Evolutionary conservation across 208 protist genomes (phyloP).

Genomic region (Leishmania aethiopica): DNA sequence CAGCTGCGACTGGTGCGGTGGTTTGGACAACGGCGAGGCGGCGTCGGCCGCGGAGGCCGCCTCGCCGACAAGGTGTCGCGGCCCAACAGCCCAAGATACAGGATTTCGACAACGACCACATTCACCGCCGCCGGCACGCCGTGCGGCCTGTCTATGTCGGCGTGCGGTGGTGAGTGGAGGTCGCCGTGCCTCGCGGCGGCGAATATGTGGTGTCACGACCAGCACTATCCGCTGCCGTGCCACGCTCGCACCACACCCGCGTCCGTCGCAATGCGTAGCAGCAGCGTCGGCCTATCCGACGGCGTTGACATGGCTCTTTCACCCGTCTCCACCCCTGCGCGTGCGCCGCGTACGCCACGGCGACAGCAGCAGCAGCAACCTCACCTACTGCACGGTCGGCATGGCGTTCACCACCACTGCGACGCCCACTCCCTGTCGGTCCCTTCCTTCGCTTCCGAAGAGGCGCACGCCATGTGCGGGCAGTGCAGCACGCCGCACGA

Average conservation of each 20-base stretch:
- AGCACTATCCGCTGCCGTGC: not conserved
- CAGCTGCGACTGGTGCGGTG: not conserved
- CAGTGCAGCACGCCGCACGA: slow-evolving; percentile 16
- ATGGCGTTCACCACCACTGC: not conserved
- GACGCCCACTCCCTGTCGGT: not conserved
- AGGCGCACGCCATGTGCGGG: not conserved
- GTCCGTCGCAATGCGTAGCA: not conserved
- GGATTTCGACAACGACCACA: not conserved
- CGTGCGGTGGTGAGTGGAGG: not conserved
- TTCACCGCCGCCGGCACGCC: not conserved
- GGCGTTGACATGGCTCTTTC: not conserved
- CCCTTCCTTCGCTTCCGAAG: not conserved
- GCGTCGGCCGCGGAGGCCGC: not conserved
- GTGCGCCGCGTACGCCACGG: not conserved
- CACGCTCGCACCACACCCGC: not conserved
- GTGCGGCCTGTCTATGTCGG: not conserved
- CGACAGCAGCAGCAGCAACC: not conserved
- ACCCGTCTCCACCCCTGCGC: slow-evolving; percentile 5
- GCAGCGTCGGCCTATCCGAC: slow-evolving; percentile 11
- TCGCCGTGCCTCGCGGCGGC: slow-evolving; percentile 5
- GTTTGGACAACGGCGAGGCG: not conserved
- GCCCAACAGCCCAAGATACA: not conserved
- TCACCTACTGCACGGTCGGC: not conserved
- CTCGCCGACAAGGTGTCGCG: not conserved
- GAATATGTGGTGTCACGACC: not conserved